phyloP scores from a whole-genome alignment of 2,329 filamentous ascomycete species.

The Phaeosphaeria sp. region DNA sequence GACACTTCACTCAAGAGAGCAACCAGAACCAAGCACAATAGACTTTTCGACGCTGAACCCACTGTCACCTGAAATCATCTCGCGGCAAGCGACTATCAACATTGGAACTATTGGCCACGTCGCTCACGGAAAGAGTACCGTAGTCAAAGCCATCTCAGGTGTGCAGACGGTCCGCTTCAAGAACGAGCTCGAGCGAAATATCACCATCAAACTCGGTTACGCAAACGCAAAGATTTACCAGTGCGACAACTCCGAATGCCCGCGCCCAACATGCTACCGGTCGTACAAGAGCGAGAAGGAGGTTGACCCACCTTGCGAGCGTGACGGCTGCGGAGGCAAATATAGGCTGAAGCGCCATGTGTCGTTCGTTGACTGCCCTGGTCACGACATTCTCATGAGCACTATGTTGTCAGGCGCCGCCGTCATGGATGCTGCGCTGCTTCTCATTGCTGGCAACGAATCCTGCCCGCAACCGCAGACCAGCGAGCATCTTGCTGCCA shows the following conservation, averaged over 20 bases:
- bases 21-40: slow-evolving; percentile 90
- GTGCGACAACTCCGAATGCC: slow-evolving; percentile 91
- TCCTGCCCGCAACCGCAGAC: slow-evolving; percentile 97
- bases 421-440: slow-evolving; percentile 97
- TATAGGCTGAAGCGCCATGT: slow-evolving; percentile 74
- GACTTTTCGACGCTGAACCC: slow-evolving; percentile 82
- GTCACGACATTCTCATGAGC: slow-evolving; percentile 99
- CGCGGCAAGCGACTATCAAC: slow-evolving; percentile 97
- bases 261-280: slow-evolving; percentile 91
- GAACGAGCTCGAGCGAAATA: slow-evolving; percentile 99
- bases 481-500: slow-evolving; percentile 96
- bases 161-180: slow-evolving; percentile 99
- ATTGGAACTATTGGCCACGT: slow-evolving; percentile 98
- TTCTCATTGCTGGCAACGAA: slow-evolving; percentile 98
- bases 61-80: slow-evolving; percentile 94
- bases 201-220: slow-evolving; percentile 99
- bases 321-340: slow-evolving; percentile 85
- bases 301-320: slow-evolving; percentile 93
- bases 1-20: slow-evolving; percentile 59
- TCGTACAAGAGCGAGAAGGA: slow-evolving; percentile 99
- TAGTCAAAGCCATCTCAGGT: slow-evolving; percentile 98
- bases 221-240: slow-evolving; percentile 99
- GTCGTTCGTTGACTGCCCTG: slow-evolving; percentile 97
- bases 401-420: slow-evolving; percentile 99
- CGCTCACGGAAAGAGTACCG: slow-evolving; percentile 98